Evolutionary conservation across 768 basidiomycete species (phyloP).

Genomic region (Clitopilus hobsonii): DNA sequence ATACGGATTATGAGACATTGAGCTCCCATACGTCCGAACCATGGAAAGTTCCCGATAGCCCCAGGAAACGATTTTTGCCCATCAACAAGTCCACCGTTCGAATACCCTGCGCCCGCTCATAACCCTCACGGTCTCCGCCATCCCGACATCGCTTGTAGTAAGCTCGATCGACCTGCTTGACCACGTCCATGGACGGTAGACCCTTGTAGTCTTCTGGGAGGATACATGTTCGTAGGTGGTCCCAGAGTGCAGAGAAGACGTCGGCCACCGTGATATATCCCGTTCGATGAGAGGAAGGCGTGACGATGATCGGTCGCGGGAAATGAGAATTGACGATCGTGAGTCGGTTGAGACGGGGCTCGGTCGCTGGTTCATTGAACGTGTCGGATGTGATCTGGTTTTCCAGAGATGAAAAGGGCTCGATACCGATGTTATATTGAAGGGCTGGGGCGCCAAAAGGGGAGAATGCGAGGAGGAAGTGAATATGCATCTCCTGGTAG

Average conservation of each 20-base stretch:
- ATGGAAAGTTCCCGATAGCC: constrained; percentile 39
- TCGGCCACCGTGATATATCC: constrained; percentile 41
- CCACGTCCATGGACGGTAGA: constrained; percentile 25
- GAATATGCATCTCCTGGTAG: constrained; percentile 32
- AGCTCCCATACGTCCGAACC: constrained; percentile 41
- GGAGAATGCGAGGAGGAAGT: constrained; percentile 34
- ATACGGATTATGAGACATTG: constrained; percentile 21
- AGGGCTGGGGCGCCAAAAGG: constrained; percentile 28
- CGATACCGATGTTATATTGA: constrained; percentile 31
- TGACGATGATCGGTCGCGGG: constrained; percentile 29
- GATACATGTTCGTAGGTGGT: constrained; percentile 41
- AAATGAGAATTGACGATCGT: constrained; percentile 29
- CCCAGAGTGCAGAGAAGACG: constrained; percentile 42
- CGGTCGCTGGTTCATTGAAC: constrained; percentile 37
- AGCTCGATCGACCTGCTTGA: constrained; percentile 35
- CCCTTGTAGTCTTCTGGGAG: constrained; percentile 38
- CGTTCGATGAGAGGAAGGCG: constrained; percentile 15
- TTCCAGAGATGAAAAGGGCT: constrained; percentile 22
- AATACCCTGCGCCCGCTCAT: constrained; percentile 43
- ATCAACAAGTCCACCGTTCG: constrained; percentile 54
- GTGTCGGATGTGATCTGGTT: constrained; percentile 22
- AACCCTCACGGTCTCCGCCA: constrained; percentile 12
- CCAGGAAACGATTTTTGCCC: constrained; percentile 41
- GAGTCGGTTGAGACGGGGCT: constrained; percentile 32
- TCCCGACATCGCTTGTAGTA: constrained; percentile 39